These are phyloP conservation scores for Pseudocohnilembus persalinus DNA, from an alignment of 169 alveolate species.

Conservation along the genomic window DNA sequence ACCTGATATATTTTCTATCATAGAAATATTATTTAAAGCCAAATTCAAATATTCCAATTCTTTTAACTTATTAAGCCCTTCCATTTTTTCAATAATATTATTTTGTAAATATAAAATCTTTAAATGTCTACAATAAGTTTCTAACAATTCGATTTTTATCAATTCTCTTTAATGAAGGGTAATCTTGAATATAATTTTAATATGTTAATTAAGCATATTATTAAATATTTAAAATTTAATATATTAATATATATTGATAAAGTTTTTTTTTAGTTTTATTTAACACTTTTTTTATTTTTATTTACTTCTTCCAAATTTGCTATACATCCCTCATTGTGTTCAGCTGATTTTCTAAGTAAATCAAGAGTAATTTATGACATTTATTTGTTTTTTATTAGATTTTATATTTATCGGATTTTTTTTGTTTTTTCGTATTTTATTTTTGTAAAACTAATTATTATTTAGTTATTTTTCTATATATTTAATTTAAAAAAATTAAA, in stretches of 20 bases:
- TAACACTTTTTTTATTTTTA: neutral
- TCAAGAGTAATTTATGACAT: slow-evolving; percentile 69
- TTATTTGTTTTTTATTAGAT: neutral
- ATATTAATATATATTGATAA: too few relatives aligned
- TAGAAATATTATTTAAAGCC: slow-evolving; percentile 88
- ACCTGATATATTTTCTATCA: slow-evolving; percentile 85
- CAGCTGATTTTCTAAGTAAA: slow-evolving; percentile 89
- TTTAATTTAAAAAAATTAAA: too few relatives aligned
- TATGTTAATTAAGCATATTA: too few relatives aligned
- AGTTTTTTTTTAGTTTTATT: too few relatives aligned
- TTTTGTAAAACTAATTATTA: too few relatives aligned
- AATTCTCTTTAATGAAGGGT: slow-evolving; percentile 88
- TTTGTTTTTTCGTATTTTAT: neutral
- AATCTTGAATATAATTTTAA: slow-evolving; percentile 24
- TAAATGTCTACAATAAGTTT: slow-evolving; percentile 87
- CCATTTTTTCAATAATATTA: slow-evolving; percentile 91
- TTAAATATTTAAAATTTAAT: too few relatives aligned
- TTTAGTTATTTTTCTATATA: too few relatives aligned
- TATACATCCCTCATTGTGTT: slow-evolving; percentile 92
- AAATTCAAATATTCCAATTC: slow-evolving; percentile 91
- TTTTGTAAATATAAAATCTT: slow-evolving; percentile 90
- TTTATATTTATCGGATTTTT: neutral
- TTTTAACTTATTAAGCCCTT: slow-evolving; percentile 83
- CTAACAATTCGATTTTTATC: slow-evolving; percentile 89
- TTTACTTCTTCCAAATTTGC: slow-evolving; percentile 88